Percentiles rank a stretch among this genome's conserved stretches.
Conservation (phyloP, 352 stramenopile species). For the Thraustochytrium sp. region DNA sequence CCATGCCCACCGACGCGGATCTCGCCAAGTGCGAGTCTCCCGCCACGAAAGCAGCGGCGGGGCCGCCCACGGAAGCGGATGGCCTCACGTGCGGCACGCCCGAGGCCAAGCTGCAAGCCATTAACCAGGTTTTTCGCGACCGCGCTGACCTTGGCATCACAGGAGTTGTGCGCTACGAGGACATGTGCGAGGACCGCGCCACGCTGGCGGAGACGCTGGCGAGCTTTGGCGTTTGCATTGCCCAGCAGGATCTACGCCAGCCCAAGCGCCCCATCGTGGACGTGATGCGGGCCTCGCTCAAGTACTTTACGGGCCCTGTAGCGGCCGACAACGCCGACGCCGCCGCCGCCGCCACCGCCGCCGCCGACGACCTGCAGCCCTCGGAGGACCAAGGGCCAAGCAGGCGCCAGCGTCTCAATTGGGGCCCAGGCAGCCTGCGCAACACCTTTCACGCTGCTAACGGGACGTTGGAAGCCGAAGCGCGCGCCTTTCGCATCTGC, state of each 20-base stretch:
- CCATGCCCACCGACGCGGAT: not conserved
- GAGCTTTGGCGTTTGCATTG: not conserved
- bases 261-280: constrained; percentile 5
- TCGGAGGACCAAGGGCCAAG: not conserved
- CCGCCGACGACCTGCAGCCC: too few relatives aligned
- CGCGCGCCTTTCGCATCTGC: not conserved
- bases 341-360: too few relatives aligned
- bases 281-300: not conserved
- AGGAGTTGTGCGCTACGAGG: not conserved
- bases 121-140: not conserved
- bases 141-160: not conserved
- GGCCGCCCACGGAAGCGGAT: not conserved
- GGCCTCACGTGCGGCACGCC: not conserved
- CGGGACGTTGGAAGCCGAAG: not conserved
- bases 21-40: not conserved
- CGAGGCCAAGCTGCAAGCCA: not conserved
- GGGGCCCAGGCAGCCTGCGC: not conserved
- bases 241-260: not conserved
- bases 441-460: not conserved
- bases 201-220: not conserved
- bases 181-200: not conserved
- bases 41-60: too few relatives aligned
- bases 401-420: not conserved
- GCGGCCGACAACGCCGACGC: too few relatives aligned
- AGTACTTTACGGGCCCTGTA: too few relatives aligned